phyloP scores from a whole-genome alignment of 805 yeast species.

The Kuraishia cidri region DNA sequence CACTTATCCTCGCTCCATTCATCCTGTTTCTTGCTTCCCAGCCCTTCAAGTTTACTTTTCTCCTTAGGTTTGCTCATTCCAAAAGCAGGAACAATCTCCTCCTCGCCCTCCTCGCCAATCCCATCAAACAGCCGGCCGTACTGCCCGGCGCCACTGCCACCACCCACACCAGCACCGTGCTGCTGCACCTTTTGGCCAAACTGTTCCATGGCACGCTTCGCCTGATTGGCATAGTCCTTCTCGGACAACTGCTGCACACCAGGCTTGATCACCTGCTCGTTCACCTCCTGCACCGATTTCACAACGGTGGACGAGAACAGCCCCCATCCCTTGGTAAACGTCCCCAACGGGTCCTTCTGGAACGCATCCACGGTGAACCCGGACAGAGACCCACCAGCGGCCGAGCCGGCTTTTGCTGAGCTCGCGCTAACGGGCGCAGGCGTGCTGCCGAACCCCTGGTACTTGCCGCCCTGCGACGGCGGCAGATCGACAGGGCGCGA shows the following conservation, averaged over 20 bases:
- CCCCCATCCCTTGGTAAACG: slow-evolving; percentile 91
- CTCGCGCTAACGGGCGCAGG: slow-evolving; percentile 35
- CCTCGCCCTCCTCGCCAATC: slow-evolving; percentile 26
- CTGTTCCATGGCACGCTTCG: slow-evolving; percentile 90
- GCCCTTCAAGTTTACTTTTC: slow-evolving; percentile 48
- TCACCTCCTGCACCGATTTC: slow-evolving; percentile 78
- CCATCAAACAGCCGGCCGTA: slow-evolving; percentile 53
- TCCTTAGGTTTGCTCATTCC: slow-evolving; percentile 52
- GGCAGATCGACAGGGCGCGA: slow-evolving; percentile 70
- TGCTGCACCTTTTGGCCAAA: slow-evolving; percentile 93
- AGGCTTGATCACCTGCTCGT: slow-evolving; percentile 88
- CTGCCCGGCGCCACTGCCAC: slow-evolving; percentile 20
- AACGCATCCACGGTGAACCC: slow-evolving; percentile 58
- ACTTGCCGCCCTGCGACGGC: slow-evolving; percentile 92
- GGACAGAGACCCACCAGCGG: slow-evolving; percentile 36
- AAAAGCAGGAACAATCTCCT: slow-evolving; percentile 51
- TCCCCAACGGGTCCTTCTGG: slow-evolving; percentile 84
- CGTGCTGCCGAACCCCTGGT: slow-evolving; percentile 83
- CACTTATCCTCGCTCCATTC: slow-evolving; percentile 43
- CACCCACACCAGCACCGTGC: slow-evolving; percentile 59
- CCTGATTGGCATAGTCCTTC: slow-evolving; percentile 72
- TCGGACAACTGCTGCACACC: slow-evolving; percentile 72
- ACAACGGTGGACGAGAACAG: slow-evolving; percentile 79
- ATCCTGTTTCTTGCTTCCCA: slow-evolving; percentile 28
- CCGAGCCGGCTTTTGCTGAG: slow-evolving; percentile 7